Evolutionary conservation across 1,284 basidiomycete species (phyloP).

Genomic region (Leucoagaricus sp.): DNA sequence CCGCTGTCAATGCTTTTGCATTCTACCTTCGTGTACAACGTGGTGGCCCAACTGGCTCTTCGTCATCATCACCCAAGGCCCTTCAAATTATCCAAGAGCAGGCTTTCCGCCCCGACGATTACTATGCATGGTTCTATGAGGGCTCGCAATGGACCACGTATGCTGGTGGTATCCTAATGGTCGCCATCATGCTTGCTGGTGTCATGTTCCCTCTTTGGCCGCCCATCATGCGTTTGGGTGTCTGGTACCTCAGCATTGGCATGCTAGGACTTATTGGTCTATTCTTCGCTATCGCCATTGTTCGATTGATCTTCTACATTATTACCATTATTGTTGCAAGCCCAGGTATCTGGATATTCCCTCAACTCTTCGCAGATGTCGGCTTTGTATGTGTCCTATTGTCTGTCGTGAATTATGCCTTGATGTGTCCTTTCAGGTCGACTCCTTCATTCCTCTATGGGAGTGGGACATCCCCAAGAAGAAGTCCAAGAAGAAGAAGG

Average conservation of each 20-base stretch:
- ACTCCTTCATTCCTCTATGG: constrained; percentile 97
- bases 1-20: constrained; percentile 78
- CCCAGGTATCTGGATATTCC: constrained; percentile 99
- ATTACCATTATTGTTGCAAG: constrained; percentile 85
- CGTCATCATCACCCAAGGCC: constrained; percentile 75
- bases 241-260: constrained; percentile 92
- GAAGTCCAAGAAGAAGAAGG: constrained; percentile 75
- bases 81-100: constrained; percentile 86
- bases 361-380: constrained; percentile 97
- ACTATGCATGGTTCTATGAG: constrained; percentile 98
- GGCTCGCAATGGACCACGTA: constrained; percentile 93
- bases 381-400: constrained; percentile 80
- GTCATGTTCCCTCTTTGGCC: constrained; percentile 99
- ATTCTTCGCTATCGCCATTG: constrained; percentile 91
- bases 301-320: constrained; percentile 93
- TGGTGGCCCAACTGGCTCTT: constrained; percentile 66
- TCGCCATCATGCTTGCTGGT: constrained; percentile 90
- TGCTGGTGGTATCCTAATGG: constrained; percentile 91
- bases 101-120: constrained; percentile 74
- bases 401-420: not conserved
- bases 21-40: constrained; percentile 92
- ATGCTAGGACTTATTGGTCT: constrained; percentile 88
- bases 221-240: constrained; percentile 88
- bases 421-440: constrained; percentile 58
- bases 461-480: constrained; percentile 97